A percentile compares a stretch with the other conserved stretches of the same genome.
Conservation (phyloP, 768 basidiomycete genomes). For the Tricholoma matsutake region DNA sequence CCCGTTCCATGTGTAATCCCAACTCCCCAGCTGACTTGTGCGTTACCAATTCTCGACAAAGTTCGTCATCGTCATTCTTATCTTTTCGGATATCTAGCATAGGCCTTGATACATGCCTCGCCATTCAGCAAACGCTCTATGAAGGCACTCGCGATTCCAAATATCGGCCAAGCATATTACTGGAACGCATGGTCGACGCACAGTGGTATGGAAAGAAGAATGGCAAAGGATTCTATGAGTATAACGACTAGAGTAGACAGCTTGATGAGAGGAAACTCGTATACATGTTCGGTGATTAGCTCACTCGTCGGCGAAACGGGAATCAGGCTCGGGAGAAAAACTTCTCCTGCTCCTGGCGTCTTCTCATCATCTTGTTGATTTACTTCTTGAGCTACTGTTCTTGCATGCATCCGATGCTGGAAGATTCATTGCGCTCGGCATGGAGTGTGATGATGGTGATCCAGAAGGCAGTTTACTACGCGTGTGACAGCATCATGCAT, state of each 20-base stretch:
- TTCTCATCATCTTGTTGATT: neutral
- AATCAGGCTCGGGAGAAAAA: neutral
- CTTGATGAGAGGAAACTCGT: neutral
- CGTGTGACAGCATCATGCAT: neutral
- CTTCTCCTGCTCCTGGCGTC: neutral
- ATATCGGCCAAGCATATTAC: constrained; percentile 86
- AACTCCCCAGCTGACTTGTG: constrained; percentile 51
- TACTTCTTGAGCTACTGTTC: no score
- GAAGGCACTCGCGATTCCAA: constrained; percentile 90
- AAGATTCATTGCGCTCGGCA: no score
- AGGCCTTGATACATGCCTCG: constrained; percentile 95
- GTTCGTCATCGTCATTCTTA: constrained; percentile 3
- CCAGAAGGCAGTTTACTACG: no score
- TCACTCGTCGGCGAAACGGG: no score
- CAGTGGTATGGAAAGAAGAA: constrained; percentile 92
- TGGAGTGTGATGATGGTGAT: no score
- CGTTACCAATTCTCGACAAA: constrained; percentile 19
- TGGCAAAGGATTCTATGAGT: constrained; percentile 95
- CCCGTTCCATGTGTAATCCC: constrained; percentile 3
- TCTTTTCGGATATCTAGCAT: constrained; percentile 51
- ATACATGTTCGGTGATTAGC: neutral
- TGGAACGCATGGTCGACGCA: constrained; percentile 96
- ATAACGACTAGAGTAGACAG: constrained; percentile 33
- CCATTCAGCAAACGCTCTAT: constrained; percentile 88
- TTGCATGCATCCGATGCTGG: no score